Conservation (phyloP, 2,329 filamentous ascomycete species). For the Fusarium nodosum region DNA sequence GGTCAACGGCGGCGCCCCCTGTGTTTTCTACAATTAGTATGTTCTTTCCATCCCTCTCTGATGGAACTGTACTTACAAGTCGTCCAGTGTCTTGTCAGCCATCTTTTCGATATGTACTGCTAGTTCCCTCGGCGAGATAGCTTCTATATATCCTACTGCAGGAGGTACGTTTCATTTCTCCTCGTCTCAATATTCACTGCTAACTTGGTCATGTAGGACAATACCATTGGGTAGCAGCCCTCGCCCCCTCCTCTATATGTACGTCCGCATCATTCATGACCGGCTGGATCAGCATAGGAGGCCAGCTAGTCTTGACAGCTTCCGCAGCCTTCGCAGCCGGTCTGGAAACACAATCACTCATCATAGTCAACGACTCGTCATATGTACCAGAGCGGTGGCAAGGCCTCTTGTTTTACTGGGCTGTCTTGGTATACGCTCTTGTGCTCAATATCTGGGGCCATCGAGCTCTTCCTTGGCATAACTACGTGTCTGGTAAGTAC, state of each 20-base stretch:
- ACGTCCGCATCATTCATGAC: slow-evolving; percentile 24
- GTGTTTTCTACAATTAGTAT: slow-evolving; percentile 56
- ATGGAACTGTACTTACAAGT: background rate
- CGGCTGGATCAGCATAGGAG: slow-evolving; percentile 58
- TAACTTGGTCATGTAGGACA: slow-evolving; percentile 23
- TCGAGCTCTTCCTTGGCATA: slow-evolving; percentile 55
- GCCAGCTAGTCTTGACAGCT: slow-evolving; percentile 61
- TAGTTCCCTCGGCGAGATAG: slow-evolving; percentile 36
- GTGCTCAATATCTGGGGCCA: slow-evolving; percentile 60
- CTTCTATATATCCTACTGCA: slow-evolving; percentile 42
- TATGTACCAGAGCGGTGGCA: slow-evolving; percentile 61
- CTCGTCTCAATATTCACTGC: fast-evolving
- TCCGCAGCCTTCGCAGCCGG: slow-evolving; percentile 63
- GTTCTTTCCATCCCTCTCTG: background rate
- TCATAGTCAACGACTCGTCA: slow-evolving; percentile 58
- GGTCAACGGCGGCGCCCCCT: slow-evolving; percentile 61
- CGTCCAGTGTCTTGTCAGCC: slow-evolving; percentile 24
- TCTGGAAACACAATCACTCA: slow-evolving; percentile 59
- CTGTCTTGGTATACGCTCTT: slow-evolving; percentile 55
- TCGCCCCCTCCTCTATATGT: slow-evolving; percentile 27
- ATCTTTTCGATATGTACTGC: slow-evolving; percentile 39
- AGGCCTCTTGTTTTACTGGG: slow-evolving; percentile 63
- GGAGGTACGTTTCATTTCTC: slow-evolving; percentile 14
- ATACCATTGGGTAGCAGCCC: slow-evolving; percentile 45
- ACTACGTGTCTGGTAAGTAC: slow-evolving; percentile 44